Conservation (phyloP, 768 basidiomycete genomes). For the Clitopilus hobsonii region DNA sequence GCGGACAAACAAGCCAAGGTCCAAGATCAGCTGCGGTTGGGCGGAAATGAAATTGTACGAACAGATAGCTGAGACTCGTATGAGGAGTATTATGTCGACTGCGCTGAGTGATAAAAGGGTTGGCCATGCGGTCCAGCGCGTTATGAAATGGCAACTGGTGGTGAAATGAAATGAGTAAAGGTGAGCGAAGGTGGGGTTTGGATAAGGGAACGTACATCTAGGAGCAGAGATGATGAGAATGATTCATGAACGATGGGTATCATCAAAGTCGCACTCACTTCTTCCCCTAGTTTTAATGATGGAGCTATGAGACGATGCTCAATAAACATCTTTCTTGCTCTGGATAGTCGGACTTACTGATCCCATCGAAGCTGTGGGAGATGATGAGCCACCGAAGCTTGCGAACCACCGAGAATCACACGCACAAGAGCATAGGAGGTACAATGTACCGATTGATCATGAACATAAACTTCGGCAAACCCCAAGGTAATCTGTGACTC, state of each 20-base stretch:
- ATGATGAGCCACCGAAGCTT: background rate
- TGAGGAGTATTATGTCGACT: slow-evolving; percentile 18
- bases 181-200: no score
- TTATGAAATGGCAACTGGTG: slow-evolving; percentile 15
- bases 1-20: no score
- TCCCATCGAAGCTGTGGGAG: slow-evolving; percentile 14
- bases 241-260: background rate
- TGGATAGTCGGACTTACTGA: slow-evolving; percentile 9
- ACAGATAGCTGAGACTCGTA: slow-evolving; percentile 20
- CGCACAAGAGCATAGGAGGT: slow-evolving; percentile 23
- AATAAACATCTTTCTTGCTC: background rate
- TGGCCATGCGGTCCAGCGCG: slow-evolving; percentile 17
- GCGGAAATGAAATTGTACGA: slow-evolving; percentile 6
- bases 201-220: slow-evolving; percentile 3
- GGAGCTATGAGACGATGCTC: background rate
- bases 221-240: slow-evolving; percentile 3
- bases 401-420: background rate
- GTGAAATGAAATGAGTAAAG: no score
- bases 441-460: slow-evolving; percentile 23
- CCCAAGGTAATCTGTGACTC: slow-evolving; percentile 18
- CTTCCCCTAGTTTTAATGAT: slow-evolving; percentile 2
- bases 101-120: slow-evolving; percentile 14
- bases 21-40: no score
- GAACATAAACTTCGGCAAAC: slow-evolving; percentile 22
- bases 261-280: no score